These are phyloP conservation scores for Cyclanthera cordifolia DNA, from an alignment of 306 rosid species.

Conservation along the genomic window DNA sequence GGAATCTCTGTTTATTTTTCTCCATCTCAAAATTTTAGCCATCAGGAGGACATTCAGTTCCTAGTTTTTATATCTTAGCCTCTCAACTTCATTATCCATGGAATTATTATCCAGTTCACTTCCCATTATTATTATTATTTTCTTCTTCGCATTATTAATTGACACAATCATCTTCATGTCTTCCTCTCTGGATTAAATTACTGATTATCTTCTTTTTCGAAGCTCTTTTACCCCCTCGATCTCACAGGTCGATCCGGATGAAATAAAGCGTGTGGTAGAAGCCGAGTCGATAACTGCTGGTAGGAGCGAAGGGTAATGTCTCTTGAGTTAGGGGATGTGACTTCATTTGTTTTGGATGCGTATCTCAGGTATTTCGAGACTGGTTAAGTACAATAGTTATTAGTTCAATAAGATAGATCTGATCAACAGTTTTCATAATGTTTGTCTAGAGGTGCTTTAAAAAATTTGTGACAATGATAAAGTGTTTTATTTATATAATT, in stretches of 20 bases:
- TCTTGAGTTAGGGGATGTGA: neutral
- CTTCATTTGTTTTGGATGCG: neutral
- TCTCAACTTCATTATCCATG: neutral
- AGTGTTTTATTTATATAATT: no score
- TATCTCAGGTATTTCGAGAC: neutral
- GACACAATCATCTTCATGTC: conserved; percentile 5
- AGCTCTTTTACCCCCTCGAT: neutral
- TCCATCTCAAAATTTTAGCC: conserved; percentile 17
- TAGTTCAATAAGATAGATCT: neutral
- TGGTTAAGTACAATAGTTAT: neutral
- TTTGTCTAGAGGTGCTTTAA: neutral
- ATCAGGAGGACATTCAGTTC: conserved; percentile 3
- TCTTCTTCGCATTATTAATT: neutral
- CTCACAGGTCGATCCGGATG: neutral
- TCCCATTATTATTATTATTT: neutral
- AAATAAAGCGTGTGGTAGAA: neutral
- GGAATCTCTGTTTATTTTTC: conserved; percentile 2
- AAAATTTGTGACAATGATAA: neutral
- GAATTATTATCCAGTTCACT: neutral
- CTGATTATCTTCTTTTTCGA: neutral
- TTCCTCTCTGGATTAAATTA: neutral
- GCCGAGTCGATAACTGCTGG: neutral
- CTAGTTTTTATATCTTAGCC: conserved; percentile 11
- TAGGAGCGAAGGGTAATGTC: neutral
- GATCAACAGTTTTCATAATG: neutral